Percentiles rank a stretch among this genome's conserved stretches.
Conservation (phyloP, 2,329 filamentous ascomycete species). For the Acephala macrosclerotiorum region DNA sequence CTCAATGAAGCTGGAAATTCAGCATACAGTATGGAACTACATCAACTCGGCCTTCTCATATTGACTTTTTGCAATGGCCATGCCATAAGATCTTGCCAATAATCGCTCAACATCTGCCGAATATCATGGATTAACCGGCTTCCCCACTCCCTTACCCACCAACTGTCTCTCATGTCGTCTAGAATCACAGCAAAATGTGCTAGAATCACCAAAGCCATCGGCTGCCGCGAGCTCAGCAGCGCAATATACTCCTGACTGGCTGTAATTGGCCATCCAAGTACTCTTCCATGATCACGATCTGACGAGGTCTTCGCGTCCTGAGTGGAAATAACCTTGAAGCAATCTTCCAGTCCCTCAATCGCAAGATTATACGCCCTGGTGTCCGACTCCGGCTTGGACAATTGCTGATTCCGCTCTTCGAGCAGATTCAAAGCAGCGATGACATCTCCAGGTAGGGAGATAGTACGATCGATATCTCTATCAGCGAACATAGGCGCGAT, state of each 20-base stretch:
- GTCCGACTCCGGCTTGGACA: neutral
- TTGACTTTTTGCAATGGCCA: slow-evolving; percentile 25
- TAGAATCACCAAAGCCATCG: slow-evolving; percentile 30
- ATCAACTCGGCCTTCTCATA: too few relatives aligned
- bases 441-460: neutral
- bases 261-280: slow-evolving; percentile 16
- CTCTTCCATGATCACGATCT: slow-evolving; percentile 5
- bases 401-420: slow-evolving; percentile 9
- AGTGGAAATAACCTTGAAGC: neutral
- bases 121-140: slow-evolving; percentile 16
- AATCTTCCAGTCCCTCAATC: slow-evolving; percentile 8
- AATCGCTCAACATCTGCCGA: slow-evolving; percentile 4
- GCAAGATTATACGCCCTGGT: slow-evolving; percentile 1
- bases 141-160: slow-evolving; percentile 24
- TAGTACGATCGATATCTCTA: neutral
- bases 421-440: slow-evolving; percentile 2
- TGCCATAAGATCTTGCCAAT: slow-evolving; percentile 23
- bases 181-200: slow-evolving; percentile 26
- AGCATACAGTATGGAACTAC: too few relatives aligned
- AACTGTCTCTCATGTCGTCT: slow-evolving; percentile 17
- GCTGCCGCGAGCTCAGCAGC: slow-evolving; percentile 22
- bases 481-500: slow-evolving; percentile 1
- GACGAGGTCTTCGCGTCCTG: neutral
- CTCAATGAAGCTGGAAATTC: too few relatives aligned
- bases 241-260: slow-evolving; percentile 35